Evolutionary conservation across 2,329 filamentous ascomycete genomes (phyloP).

Genomic region (Coccinonectria pachysandricola): DNA sequence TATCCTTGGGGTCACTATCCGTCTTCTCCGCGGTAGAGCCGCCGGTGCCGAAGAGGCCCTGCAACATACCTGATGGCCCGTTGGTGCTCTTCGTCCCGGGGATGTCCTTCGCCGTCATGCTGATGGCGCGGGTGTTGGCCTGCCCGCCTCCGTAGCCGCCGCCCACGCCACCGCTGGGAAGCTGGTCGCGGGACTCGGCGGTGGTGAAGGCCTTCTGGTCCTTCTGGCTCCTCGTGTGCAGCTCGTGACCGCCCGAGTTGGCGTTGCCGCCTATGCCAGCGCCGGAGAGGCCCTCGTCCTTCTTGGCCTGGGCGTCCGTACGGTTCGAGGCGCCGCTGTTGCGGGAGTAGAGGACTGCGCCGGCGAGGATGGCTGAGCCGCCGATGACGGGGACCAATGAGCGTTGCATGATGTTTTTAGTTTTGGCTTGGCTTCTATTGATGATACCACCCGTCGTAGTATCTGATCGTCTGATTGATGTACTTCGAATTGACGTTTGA

Average conservation of each 20-base stretch:
- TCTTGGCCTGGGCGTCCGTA: constrained; percentile 21
- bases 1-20: not conserved
- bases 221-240: too few species aligned
- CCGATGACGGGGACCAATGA: constrained; percentile 10
- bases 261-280: constrained; percentile 23
- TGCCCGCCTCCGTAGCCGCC: constrained; percentile 20
- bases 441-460: too few species aligned
- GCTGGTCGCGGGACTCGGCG: constrained; percentile 16
- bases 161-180: constrained; percentile 24
- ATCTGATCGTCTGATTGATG: not conserved
- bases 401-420: constrained; percentile 10
- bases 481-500: too few species aligned
- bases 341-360: constrained; percentile 13
- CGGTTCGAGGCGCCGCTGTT: constrained; percentile 9
- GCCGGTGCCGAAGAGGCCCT: not conserved
- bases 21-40: not conserved
- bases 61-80: not conserved
- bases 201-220: too few species aligned
- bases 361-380: constrained; percentile 15
- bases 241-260: constrained; percentile 22
- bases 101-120: not conserved
- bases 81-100: not conserved
- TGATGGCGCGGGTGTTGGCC: too few species aligned
- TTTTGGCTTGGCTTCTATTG: too few species aligned
- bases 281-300: constrained; percentile 20